Evolutionary conservation across 352 stramenopile genomes (phyloP).

Genomic region (Phytophthora litchii): DNA sequence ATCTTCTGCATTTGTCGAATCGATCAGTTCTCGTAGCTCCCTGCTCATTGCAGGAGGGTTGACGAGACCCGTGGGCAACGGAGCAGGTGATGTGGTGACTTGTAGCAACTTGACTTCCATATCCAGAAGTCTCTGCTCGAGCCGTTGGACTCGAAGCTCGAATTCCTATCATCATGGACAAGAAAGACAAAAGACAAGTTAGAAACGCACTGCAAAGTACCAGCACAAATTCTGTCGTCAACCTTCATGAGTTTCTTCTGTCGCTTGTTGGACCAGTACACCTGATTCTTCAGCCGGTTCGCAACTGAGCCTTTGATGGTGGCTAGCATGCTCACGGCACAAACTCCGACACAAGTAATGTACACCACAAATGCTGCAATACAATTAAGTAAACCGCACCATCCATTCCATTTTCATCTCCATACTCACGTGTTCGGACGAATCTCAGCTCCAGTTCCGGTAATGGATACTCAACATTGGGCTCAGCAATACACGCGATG

Average conservation of each 20-base stretch:
- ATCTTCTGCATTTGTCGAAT: slow-evolving; percentile 34
- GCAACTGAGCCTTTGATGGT: slow-evolving; percentile 90
- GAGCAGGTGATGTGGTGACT: slow-evolving; percentile 32
- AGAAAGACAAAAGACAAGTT: slow-evolving; percentile 2
- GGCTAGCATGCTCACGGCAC: slow-evolving; percentile 81
- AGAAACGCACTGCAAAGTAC: background rate
- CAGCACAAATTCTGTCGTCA: background rate
- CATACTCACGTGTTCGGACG: slow-evolving; percentile 57
- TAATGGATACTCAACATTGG: slow-evolving; percentile 86
- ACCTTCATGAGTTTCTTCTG: slow-evolving; percentile 86
- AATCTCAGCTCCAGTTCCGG: slow-evolving; percentile 86
- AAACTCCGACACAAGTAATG: slow-evolving; percentile 75
- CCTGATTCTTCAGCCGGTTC: slow-evolving; percentile 85
- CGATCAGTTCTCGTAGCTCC: slow-evolving; percentile 39
- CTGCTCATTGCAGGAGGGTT: slow-evolving; percentile 35
- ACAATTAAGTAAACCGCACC: background rate
- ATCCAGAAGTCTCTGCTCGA: slow-evolving; percentile 68
- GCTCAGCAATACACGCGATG: slow-evolving; percentile 86
- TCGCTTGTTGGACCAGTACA: slow-evolving; percentile 80
- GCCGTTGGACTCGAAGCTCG: slow-evolving; percentile 64
- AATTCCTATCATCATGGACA: slow-evolving; percentile 42
- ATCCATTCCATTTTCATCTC: background rate
- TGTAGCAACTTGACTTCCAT: slow-evolving; percentile 71
- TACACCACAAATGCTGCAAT: slow-evolving; percentile 75
- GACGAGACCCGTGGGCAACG: slow-evolving; percentile 19